phyloP scores from a whole-genome alignment of 148 eudicot species.

The Rhododendron ferrugineum region DNA sequence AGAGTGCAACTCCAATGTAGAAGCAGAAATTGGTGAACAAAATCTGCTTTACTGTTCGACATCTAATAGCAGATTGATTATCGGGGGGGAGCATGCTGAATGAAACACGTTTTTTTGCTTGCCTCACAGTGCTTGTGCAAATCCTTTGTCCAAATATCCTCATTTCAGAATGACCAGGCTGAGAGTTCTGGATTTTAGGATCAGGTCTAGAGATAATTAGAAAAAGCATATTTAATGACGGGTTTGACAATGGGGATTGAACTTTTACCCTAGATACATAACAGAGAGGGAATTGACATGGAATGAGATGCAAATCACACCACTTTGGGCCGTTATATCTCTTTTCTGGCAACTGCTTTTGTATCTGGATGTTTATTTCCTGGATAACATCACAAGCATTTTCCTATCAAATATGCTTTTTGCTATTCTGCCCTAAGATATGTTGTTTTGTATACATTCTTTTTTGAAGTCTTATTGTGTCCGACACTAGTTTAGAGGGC shows the following conservation, averaged over 20 bases:
- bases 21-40: too few relatives aligned
- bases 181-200: neutral
- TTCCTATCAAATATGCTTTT: neutral
- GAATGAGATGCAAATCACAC: neutral
- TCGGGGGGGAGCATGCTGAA: neutral
- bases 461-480: neutral
- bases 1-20: neutral
- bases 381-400: neutral
- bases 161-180: neutral
- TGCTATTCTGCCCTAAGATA: neutral
- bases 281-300: neutral
- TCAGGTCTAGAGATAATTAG: neutral
- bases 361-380: neutral
- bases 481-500: neutral
- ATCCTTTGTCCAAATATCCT: neutral
- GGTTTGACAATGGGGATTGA: neutral
- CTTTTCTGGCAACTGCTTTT: neutral
- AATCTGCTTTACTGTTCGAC: neutral
- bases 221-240: neutral
- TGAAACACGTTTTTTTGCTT: neutral
- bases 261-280: neutral
- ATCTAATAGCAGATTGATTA: neutral
- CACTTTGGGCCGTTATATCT: neutral
- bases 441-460: neutral
- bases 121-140: neutral